Evolutionary conservation across 352 stramenopile species (phyloP).

Genomic region (Globisporangium solare): DNA sequence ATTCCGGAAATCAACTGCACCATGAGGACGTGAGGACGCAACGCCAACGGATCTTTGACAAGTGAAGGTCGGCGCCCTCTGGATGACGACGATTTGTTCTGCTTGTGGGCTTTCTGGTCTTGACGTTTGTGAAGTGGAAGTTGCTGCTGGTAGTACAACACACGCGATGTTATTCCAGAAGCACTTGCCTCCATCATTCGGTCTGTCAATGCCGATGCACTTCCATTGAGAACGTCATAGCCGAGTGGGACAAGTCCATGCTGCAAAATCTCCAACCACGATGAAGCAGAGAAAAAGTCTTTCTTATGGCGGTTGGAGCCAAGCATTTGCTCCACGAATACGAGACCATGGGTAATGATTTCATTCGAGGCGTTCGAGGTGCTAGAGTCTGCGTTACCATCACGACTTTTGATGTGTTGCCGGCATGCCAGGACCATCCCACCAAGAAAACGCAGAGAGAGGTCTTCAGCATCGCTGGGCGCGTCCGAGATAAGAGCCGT

Average conservation of each 20-base stretch:
- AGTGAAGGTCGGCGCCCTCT: constrained; percentile 35
- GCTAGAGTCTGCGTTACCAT: constrained; percentile 15
- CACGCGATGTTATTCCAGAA: constrained; percentile 2
- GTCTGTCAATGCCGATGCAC: constrained; percentile 4
- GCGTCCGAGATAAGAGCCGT: constrained; percentile 29
- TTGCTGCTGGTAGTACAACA: constrained; percentile 57
- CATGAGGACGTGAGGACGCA: constrained; percentile 53
- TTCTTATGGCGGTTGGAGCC: constrained; percentile 25
- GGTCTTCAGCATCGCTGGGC: constrained; percentile 23
- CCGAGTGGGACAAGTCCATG: constrained; percentile 54
- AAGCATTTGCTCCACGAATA: constrained; percentile 56
- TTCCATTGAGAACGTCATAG: constrained; percentile 41
- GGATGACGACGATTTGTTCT: neutral
- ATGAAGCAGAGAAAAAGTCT: constrained; percentile 28
- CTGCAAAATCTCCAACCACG: constrained; percentile 59
- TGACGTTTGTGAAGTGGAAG: constrained; percentile 19
- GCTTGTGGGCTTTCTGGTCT: too few species aligned
- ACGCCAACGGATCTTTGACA: constrained; percentile 52
- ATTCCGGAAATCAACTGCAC: constrained; percentile 62
- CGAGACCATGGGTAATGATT: constrained; percentile 31
- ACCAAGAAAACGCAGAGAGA: constrained; percentile 43
- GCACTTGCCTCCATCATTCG: neutral
- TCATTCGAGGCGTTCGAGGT: constrained; percentile 26
- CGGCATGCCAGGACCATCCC: constrained; percentile 51
- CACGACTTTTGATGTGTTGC: constrained; percentile 25